Percentiles rank a stretch among this genome's conserved stretches.
Conservation (phyloP, 1,139 yeast species). For the Meyerozyma carpophila region DNA sequence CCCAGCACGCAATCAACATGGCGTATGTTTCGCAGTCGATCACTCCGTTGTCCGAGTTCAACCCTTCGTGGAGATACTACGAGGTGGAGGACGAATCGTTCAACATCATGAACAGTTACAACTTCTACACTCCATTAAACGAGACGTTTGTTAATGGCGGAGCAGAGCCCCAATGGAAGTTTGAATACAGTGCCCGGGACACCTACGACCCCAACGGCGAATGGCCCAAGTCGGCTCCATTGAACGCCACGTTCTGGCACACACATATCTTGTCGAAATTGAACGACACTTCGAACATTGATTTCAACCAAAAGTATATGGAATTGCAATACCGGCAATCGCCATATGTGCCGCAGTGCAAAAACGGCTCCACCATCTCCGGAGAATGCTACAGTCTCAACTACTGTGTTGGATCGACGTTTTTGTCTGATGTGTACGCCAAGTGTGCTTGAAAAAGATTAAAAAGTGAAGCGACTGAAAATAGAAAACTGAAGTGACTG, state of each 20-base stretch:
- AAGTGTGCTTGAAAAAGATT: slow-evolving; percentile 11
- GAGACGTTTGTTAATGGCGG: slow-evolving; percentile 45
- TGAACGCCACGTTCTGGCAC: slow-evolving; percentile 60
- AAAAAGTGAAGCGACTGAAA: too few species aligned
- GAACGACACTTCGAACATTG: slow-evolving; percentile 28
- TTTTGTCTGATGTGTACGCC: slow-evolving; percentile 12
- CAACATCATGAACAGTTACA: slow-evolving; percentile 54
- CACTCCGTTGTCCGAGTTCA: slow-evolving; percentile 50
- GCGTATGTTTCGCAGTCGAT: slow-evolving; percentile 67
- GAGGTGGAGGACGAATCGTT: slow-evolving; percentile 61
- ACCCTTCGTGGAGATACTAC: slow-evolving; percentile 72
- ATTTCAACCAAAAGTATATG: slow-evolving; percentile 42
- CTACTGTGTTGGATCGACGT: slow-evolving; percentile 35
- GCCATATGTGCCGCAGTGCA: slow-evolving; percentile 45
- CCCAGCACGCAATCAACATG: slow-evolving; percentile 43
- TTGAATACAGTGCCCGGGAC: slow-evolving; percentile 51
- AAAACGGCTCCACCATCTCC: slow-evolving; percentile 23
- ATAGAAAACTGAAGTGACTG: too few species aligned
- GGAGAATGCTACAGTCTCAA: slow-evolving; percentile 35
- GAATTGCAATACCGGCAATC: slow-evolving; percentile 47
- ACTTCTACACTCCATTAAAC: slow-evolving; percentile 50
- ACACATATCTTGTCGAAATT: slow-evolving; percentile 28
- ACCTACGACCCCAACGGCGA: slow-evolving; percentile 37
- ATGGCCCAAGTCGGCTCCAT: slow-evolving; percentile 50
- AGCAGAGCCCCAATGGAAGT: slow-evolving; percentile 49